Conservation (phyloP, 208 protist genomes). For the Plasmodiophora brassicae region DNA sequence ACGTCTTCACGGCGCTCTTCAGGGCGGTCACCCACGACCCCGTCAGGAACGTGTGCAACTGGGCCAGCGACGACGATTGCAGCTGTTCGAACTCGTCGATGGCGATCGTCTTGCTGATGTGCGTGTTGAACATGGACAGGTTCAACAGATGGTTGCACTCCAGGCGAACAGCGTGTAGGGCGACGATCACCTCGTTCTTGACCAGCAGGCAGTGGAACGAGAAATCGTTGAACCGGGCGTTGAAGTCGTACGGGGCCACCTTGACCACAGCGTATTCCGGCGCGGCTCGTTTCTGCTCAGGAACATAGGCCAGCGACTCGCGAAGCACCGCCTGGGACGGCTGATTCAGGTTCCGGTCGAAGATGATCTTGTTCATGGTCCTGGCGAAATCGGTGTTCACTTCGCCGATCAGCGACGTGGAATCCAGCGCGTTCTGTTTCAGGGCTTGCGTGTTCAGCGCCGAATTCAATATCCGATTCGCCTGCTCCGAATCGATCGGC, state of each 20-base stretch:
- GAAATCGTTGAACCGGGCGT: slow-evolving; percentile 31
- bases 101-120: background rate
- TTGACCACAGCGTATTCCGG: background rate
- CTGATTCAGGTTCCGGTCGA: slow-evolving; percentile 25
- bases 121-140: slow-evolving; percentile 37
- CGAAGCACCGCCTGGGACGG: background rate
- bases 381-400: slow-evolving; percentile 41
- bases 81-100: slow-evolving; percentile 47
- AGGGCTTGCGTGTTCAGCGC: slow-evolving; percentile 32
- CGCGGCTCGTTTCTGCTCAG: background rate
- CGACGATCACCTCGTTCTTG: slow-evolving; percentile 27
- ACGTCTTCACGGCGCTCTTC: slow-evolving; percentile 3
- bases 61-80: slow-evolving; percentile 20
- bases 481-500: slow-evolving; percentile 39
- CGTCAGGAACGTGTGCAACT: slow-evolving; percentile 27
- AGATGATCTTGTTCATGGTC: slow-evolving; percentile 51
- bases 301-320: background rate
- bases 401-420: slow-evolving; percentile 35
- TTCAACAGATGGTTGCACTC: slow-evolving; percentile 26
- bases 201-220: slow-evolving; percentile 41
- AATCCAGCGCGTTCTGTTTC: slow-evolving; percentile 44
- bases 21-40: slow-evolving; percentile 43
- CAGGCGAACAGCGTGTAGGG: background rate
- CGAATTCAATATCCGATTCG: slow-evolving; percentile 31
- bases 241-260: slow-evolving; percentile 17